Evolutionary conservation across 208 protist genomes (phyloP).

Genomic region (Phytomonas sp.): DNA sequence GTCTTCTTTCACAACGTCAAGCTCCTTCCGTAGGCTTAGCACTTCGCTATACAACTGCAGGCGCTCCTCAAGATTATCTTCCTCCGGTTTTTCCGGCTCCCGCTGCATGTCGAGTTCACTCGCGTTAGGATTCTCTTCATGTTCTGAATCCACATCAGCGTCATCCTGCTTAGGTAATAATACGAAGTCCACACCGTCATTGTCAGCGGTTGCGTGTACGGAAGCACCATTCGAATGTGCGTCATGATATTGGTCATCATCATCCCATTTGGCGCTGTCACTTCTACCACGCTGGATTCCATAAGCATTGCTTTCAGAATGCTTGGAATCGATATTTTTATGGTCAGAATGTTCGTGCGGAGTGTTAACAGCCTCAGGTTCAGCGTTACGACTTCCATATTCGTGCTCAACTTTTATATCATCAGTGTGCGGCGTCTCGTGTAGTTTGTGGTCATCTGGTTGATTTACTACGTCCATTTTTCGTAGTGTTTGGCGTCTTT

Average conservation of each 20-base stretch:
- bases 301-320: no score
- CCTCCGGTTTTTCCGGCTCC: background rate
- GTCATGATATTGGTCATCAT: background rate
- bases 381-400: background rate
- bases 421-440: background rate
- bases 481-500: background rate
- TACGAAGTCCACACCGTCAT: background rate
- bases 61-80: slow-evolving; percentile 28
- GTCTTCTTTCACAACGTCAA: slow-evolving; percentile 48
- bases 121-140: slow-evolving; percentile 14
- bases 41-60: slow-evolving; percentile 71
- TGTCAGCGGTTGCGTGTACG: background rate
- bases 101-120: background rate
- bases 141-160: slow-evolving; percentile 12
- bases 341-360: background rate
- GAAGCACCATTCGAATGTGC: background rate
- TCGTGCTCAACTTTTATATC: no score
- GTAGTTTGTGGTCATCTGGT: background rate
- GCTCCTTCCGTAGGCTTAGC: slow-evolving; percentile 53
- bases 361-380: background rate
- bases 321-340: background rate
- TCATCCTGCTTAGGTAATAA: background rate
- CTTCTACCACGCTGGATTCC: no score
- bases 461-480: background rate
- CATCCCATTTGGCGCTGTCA: no score